Conservation (phyloP, 345 rosid genomes). For the Hibiscus tridactylites region DNA sequence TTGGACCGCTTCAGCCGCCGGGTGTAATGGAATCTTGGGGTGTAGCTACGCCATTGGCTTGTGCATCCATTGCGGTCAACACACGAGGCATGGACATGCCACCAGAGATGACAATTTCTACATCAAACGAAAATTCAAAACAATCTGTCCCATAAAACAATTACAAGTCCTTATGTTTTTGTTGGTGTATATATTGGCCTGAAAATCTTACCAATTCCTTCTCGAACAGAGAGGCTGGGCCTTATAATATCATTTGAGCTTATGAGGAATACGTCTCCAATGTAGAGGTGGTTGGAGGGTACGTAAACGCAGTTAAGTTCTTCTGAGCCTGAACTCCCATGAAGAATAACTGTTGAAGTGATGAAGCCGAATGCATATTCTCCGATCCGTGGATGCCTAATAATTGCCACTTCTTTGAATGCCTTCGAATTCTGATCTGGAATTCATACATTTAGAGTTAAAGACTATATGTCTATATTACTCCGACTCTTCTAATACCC, state of each 20-base stretch:
- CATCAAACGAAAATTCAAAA: not conserved
- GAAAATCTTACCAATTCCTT: conserved; percentile 46
- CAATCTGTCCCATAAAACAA: not conserved
- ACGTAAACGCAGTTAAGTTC: conserved; percentile 62
- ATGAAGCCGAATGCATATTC: conserved; percentile 64
- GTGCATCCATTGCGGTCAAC: conserved; percentile 37
- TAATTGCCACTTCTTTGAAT: conserved; percentile 71
- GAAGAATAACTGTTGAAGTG: conserved; percentile 57
- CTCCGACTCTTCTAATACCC: not conserved
- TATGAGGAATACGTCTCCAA: conserved; percentile 56
- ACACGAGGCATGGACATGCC: conserved; percentile 62
- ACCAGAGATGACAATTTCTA: conserved; percentile 67
- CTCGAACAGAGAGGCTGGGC: conserved; percentile 60
- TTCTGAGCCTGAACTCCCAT: conserved; percentile 44
- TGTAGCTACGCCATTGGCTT: conserved; percentile 21
- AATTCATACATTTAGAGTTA: not conserved
- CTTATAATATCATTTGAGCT: conserved; percentile 53
- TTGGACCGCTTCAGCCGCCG: not conserved
- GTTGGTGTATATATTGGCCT: not conserved
- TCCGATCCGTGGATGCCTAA: conserved; percentile 61
- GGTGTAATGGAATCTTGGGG: conserved; percentile 25
- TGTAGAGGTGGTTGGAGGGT: conserved; percentile 62
- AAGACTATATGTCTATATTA: not conserved
- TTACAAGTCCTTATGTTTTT: not conserved
- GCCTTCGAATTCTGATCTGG: conserved; percentile 66